Conservation (phyloP, 768 basidiomycete genomes). For the Termitomyces sp. region DNA sequence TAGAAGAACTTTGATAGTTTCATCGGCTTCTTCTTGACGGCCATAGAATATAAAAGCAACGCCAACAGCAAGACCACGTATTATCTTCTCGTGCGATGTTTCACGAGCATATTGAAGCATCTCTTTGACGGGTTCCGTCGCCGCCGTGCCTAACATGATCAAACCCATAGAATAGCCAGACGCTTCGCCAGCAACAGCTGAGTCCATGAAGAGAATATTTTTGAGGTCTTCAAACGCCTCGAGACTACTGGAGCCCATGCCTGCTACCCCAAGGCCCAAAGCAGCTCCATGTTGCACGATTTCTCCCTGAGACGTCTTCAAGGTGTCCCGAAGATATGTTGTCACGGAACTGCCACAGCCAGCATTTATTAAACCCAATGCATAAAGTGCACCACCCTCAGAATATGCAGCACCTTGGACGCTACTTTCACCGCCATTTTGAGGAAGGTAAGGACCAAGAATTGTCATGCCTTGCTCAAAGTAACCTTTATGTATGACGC, state of each 20-base stretch:
- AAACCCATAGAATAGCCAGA: slow-evolving; percentile 97
- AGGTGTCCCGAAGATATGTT: slow-evolving; percentile 71
- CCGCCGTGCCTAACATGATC: slow-evolving; percentile 94
- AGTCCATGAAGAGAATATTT: slow-evolving; percentile 85
- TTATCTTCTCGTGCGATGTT: slow-evolving; percentile 99
- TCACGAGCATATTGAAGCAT: slow-evolving; percentile 96
- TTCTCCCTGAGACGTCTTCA: slow-evolving; percentile 73
- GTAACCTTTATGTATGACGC: slow-evolving; percentile 97
- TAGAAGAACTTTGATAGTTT: slow-evolving; percentile 69
- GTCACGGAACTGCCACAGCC: slow-evolving; percentile 78
- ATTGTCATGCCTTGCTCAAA: slow-evolving; percentile 90
- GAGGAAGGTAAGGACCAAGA: slow-evolving; percentile 90
- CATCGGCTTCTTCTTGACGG: slow-evolving; percentile 87
- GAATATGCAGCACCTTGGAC: slow-evolving; percentile 80
- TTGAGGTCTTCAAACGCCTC: slow-evolving; percentile 93
- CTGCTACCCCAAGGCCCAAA: slow-evolving; percentile 92
- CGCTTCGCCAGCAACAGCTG: slow-evolving; percentile 93
- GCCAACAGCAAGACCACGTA: slow-evolving; percentile 90
- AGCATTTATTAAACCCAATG: slow-evolving; percentile 90
- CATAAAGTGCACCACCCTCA: slow-evolving; percentile 95
- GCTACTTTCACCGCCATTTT: slow-evolving; percentile 66
- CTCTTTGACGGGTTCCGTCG: slow-evolving; percentile 74
- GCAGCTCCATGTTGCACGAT: slow-evolving; percentile 97
- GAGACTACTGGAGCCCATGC: slow-evolving; percentile 85
- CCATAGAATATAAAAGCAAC: slow-evolving; percentile 91